Evolutionary conservation across 495 filamentous ascomycete species (phyloP), one percentile per base, ranked within the genome.

Genomic region (Aspergillus indologenus): DNA sequence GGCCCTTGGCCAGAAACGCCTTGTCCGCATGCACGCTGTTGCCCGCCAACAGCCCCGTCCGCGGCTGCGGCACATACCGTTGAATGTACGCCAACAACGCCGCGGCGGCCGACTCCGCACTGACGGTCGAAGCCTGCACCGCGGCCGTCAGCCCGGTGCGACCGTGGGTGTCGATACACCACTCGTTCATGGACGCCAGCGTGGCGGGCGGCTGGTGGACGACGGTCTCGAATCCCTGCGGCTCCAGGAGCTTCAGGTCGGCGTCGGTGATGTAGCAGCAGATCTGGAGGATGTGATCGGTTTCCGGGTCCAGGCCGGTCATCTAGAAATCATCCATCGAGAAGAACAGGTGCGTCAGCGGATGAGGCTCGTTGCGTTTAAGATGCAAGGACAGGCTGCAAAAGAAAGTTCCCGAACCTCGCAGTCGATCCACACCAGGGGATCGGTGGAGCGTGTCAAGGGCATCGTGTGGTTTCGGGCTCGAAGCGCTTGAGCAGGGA

Each of bases 21-120:
- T 85, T 87, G 69, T 98, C 94, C 5, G 87, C 88, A 68, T 98
- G 94, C 9, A 98, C 89, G 31, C 86, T 91, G 71, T 96, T 98
- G 5, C 94, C 94, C 0, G 94, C 92, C 45, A 98, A 75, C 62
- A 97, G 70, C 3, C 84, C 92, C 24, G 68, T 78, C 24, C 82
- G 76, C 4, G 79, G 75, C 45, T 85, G 70, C 0, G 90, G 89
- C 14, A 95, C 81, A 61, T 85, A 76, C 48, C 75, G 81, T 63
- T 84, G 76, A 61, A 98, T 87, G 69, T 97, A 98, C 34, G 80
- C 79, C 17, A 97, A 79, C 29, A 98, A 79, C 15, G 79, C 80
- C 21, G 83, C 75, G 17, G 91, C 90, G 7, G 94, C 95, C 54
- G 85, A 69, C 56, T 87, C 81, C 2, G 90, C 71, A 8, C 86